Percentiles rank a stretch among this genome's conserved stretches.
phyloP scores from a whole-genome alignment of 2,329 filamentous ascomycete species.

The Rhytidhysteron rufulum region DNA sequence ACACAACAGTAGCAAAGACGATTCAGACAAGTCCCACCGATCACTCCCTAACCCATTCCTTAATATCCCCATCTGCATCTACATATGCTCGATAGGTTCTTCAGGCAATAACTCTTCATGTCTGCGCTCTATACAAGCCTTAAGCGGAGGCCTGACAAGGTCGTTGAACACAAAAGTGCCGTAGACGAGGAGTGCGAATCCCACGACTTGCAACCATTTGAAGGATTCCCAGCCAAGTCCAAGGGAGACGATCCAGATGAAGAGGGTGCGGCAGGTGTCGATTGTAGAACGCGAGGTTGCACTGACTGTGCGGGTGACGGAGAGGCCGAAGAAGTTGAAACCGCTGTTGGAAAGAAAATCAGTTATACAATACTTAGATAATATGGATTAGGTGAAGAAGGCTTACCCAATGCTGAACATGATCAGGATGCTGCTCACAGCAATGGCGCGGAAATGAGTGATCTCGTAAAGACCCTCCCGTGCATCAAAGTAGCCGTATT shows the following conservation, averaged over 20 bases:
- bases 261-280: constrained; percentile 93
- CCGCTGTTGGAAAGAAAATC: constrained; percentile 57
- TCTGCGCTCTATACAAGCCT: constrained; percentile 56
- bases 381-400: constrained; percentile 1
- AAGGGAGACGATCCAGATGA: constrained; percentile 95
- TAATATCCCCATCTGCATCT: no score
- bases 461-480: constrained; percentile 81
- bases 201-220: constrained; percentile 91
- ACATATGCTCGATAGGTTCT: constrained; percentile 72
- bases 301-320: constrained; percentile 82
- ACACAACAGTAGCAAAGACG: no score
- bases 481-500: constrained; percentile 85
- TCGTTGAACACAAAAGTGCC: constrained; percentile 97
- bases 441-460: constrained; percentile 65
- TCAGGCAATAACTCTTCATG: constrained; percentile 69
- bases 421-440: constrained; percentile 77
- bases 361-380: no score
- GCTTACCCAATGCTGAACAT: constrained; percentile 96
- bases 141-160: constrained; percentile 77
- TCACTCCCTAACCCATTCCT: no score
- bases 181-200: constrained; percentile 87
- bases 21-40: no score
- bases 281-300: constrained; percentile 94
- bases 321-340: constrained; percentile 98
- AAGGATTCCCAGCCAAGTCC: constrained; percentile 95